Evolutionary conservation across 352 stramenopile species (phyloP).

Genomic region (Phytophthora palmivora): DNA sequence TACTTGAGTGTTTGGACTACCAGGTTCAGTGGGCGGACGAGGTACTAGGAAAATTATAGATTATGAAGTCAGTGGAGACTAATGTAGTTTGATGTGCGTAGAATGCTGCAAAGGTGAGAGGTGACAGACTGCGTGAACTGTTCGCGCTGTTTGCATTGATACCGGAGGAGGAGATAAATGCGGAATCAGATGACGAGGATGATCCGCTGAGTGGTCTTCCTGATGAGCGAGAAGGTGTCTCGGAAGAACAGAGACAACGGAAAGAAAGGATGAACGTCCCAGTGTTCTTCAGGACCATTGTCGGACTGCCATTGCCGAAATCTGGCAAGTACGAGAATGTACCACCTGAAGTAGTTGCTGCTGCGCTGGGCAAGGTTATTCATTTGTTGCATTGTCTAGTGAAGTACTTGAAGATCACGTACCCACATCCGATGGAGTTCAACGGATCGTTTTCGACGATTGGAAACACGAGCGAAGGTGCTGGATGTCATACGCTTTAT

Average conservation of each 20-base stretch:
- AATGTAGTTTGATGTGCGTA: slow-evolving; percentile 24
- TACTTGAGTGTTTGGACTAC: slow-evolving; percentile 74
- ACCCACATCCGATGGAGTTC: slow-evolving; percentile 86
- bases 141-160: slow-evolving; percentile 65
- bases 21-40: slow-evolving; percentile 69
- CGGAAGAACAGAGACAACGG: slow-evolving; percentile 18
- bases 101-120: slow-evolving; percentile 70
- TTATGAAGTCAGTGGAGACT: neutral
- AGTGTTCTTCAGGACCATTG: slow-evolving; percentile 73
- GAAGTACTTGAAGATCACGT: slow-evolving; percentile 77
- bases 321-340: slow-evolving; percentile 77
- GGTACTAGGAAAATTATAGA: slow-evolving; percentile 26
- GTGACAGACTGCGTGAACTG: slow-evolving; percentile 73
- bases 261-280: slow-evolving; percentile 21
- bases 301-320: slow-evolving; percentile 68
- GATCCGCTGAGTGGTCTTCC: slow-evolving; percentile 33
- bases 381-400: slow-evolving; percentile 72
- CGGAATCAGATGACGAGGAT: slow-evolving; percentile 23
- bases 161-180: slow-evolving; percentile 25
- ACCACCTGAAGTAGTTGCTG: slow-evolving; percentile 76
- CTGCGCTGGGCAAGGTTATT: slow-evolving; percentile 76
- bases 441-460: slow-evolving; percentile 91
- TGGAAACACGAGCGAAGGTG: slow-evolving; percentile 77
- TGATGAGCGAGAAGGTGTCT: slow-evolving; percentile 29
- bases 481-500: slow-evolving; percentile 85